These are phyloP conservation scores for Aspergillus indologenus DNA, from an alignment of 495 filamentous ascomycete genomes.

Conservation along the genomic window DNA sequence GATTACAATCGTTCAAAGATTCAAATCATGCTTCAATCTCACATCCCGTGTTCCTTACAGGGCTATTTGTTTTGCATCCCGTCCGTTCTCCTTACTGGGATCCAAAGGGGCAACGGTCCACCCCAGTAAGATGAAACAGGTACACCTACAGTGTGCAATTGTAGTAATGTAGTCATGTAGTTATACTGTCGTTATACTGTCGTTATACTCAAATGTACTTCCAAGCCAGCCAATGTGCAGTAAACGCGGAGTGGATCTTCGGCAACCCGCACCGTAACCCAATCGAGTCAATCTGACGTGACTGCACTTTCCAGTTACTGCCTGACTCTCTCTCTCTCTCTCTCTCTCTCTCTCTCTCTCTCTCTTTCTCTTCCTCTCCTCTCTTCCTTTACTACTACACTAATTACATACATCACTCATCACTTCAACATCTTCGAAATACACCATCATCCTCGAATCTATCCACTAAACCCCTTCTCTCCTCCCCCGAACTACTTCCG, in stretches of 20 bases:
- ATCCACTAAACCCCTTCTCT: not conserved
- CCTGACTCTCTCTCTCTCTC: not conserved
- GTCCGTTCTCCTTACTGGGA: not conserved
- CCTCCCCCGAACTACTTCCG: not conserved
- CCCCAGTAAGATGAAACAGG: no score
- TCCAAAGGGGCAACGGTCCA: no score
- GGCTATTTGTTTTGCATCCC: no score
- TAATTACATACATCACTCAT: no score
- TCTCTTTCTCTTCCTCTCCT: not conserved
- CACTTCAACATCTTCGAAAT: no score
- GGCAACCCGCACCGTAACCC: not conserved
- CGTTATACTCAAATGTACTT: not conserved
- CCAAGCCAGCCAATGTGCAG: not conserved
- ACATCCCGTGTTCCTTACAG: no score
- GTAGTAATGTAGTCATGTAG: no score
- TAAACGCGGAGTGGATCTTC: not conserved
- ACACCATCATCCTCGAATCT: not conserved
- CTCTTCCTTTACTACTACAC: not conserved
- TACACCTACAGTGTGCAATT: no score
- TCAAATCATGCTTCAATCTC: not conserved
- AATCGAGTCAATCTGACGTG: slow-evolving; percentile 2
- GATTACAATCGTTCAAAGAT: no score
- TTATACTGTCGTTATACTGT: no score
- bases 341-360: not conserved
- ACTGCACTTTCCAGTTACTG: not conserved